Percentiles rank a stretch among this genome's conserved stretches.
These are phyloP conservation scores for Sarcodon sp. DNA, from an alignment of 768 basidiomycete species.

Conservation along the genomic window DNA sequence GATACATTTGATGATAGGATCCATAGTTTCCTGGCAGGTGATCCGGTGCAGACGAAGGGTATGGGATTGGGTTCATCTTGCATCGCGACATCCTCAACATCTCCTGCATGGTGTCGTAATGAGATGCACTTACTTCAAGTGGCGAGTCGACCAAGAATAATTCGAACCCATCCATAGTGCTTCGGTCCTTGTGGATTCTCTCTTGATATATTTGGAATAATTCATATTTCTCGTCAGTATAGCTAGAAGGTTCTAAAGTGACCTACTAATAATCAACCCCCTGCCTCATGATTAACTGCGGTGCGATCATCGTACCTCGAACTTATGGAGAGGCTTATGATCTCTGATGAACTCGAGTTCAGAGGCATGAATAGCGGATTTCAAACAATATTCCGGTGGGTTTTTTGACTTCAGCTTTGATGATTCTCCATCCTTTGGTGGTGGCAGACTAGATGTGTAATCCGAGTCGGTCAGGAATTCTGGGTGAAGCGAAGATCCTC, in stretches of 20 bases:
- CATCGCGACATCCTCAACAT: background rate
- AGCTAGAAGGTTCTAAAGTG: constrained; percentile 63
- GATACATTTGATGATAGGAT: constrained; percentile 87
- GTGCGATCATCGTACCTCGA: constrained; percentile 34
- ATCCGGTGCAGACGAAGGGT: constrained; percentile 28
- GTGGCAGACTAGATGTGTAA: background rate
- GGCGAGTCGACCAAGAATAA: constrained; percentile 76
- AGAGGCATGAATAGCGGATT: constrained; percentile 38
- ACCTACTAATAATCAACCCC: constrained; percentile 30
- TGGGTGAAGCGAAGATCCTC: background rate
- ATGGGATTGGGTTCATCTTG: constrained; percentile 52
- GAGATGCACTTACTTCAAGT: constrained; percentile 36
- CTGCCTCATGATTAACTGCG: background rate
- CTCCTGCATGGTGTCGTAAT: background rate
- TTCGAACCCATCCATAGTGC: constrained; percentile 38
- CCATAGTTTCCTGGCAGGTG: constrained; percentile 74
- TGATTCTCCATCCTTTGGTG: background rate
- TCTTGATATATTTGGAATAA: constrained; percentile 71
- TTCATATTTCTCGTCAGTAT: constrained; percentile 66
- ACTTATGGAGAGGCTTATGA: constrained; percentile 31
- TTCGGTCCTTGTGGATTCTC: constrained; percentile 51
- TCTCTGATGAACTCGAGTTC: constrained; percentile 27
- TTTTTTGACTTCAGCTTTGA: background rate
- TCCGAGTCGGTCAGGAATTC: background rate
- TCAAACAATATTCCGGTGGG: constrained; percentile 23